These are phyloP conservation scores for Ordospora colligata DNA, from an alignment of 371 early-diverging fungal species.

Conservation along the genomic window DNA sequence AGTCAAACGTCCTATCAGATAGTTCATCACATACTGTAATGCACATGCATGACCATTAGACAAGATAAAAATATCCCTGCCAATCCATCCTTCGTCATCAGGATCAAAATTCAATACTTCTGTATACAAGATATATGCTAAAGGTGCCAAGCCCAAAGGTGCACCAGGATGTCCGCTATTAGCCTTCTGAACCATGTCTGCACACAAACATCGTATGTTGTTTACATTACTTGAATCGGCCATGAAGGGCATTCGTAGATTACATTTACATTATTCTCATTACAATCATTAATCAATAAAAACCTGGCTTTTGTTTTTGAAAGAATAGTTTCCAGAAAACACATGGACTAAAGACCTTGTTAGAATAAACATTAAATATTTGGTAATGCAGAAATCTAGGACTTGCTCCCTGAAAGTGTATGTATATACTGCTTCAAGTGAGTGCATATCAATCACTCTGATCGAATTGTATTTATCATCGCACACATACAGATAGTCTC, in stretches of 20 bases:
- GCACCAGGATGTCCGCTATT: slow-evolving; percentile 97
- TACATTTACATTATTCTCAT: no score
- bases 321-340: background rate
- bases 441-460: background rate
- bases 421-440: background rate
- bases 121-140: slow-evolving; percentile 77
- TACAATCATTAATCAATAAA: no score
- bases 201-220: slow-evolving; percentile 80
- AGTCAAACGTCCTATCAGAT: slow-evolving; percentile 75
- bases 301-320: no score
- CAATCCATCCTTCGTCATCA: slow-evolving; percentile 63
- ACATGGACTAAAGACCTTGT: slow-evolving; percentile 1
- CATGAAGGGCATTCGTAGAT: background rate
- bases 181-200: slow-evolving; percentile 82
- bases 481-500: background rate
- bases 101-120: slow-evolving; percentile 45
- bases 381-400: slow-evolving; percentile 5
- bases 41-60: slow-evolving; percentile 96
- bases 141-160: slow-evolving; percentile 83
- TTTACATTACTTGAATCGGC: slow-evolving; percentile 63
- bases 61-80: slow-evolving; percentile 90
- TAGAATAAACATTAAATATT: background rate
- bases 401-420: slow-evolving; percentile 6
- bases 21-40: slow-evolving; percentile 78
- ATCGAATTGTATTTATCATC: slow-evolving; percentile 2